Conservation (phyloP, 768 basidiomycete species). For the Roridomyces roridus region DNA sequence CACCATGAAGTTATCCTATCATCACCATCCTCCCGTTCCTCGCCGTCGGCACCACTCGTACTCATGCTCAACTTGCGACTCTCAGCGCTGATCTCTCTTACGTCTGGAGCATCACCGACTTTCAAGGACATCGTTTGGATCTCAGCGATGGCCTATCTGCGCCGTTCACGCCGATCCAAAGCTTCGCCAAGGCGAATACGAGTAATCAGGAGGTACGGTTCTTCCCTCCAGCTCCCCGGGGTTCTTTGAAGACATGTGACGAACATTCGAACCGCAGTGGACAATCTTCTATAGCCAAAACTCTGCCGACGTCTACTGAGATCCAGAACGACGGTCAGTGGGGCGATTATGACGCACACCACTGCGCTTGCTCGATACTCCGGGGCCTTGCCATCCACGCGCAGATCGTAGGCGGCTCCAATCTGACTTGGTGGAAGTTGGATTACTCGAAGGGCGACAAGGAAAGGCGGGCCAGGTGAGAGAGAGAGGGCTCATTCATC, state of each 20-base stretch:
- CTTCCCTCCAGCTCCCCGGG: too few relatives aligned
- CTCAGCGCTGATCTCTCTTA: not conserved
- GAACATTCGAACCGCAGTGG: not conserved
- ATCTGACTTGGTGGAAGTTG: not conserved
- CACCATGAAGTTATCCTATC: too few relatives aligned
- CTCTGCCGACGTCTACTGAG: not conserved
- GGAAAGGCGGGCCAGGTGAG: not conserved
- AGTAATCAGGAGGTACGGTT: slow-evolving; percentile 3
- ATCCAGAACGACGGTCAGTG: not conserved
- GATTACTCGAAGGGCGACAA: not conserved
- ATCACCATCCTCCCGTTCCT: too few relatives aligned
- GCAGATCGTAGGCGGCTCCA: not conserved
- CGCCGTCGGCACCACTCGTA: too few relatives aligned
- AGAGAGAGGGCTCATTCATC: not conserved
- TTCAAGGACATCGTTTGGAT: slow-evolving; percentile 7
- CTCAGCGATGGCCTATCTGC: not conserved
- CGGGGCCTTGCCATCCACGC: slow-evolving; percentile 2
- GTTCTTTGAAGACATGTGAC: not conserved
- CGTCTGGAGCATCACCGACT: slow-evolving; percentile 1
- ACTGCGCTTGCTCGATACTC: not conserved
- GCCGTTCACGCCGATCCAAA: slow-evolving; percentile 6
- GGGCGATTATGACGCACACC: not conserved
- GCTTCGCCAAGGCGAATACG: slow-evolving; percentile 1
- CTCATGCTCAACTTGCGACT: too few relatives aligned
- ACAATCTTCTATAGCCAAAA: not conserved